Base-by-base conservation (phyloP, 208 protist species). In the Leishmania aethiopica region DNA sequence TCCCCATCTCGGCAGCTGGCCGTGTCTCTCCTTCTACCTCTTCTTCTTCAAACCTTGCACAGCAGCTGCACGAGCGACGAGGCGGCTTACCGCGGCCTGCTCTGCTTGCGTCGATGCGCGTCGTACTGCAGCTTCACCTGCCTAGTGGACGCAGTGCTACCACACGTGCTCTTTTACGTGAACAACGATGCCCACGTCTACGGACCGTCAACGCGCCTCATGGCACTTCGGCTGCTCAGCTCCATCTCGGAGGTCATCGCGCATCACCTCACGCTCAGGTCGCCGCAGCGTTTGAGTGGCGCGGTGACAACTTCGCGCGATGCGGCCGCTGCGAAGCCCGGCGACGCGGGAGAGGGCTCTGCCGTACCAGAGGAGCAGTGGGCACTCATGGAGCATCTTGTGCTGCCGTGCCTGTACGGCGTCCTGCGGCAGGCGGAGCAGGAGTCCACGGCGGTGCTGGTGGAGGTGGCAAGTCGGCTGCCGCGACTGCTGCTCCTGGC, bases 381-480 rank as follows among this genome's bases (percentile, higher is more conserved):
- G 83, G 64, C 76, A 0, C 78, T 90, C 19, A 59, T 86, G 77
- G 86, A 90, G 53, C 76, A 87, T 35, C 53, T 89, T 32, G 81
- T 87, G 42, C 77, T 94, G 25, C 84, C 81, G 3, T 87, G 79
- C 11, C 75, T 91, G 0, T 81, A 78, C 57, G 84, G 86, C 45
- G 17, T 87, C 28, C 74, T 87, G 17, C 80, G 78, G n/a, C 72
- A 79, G 42, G 71, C 73, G 17, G 84, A 80, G 62, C 77, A 84
- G 64, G 77, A 84, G 55, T 79, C 86, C 4, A 84, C 91, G 22
- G 66, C 74, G 47, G 79, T 97, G 51, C 80, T 95, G 25, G 82
- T 87, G 25, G 92, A 95, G 78, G 40, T 97, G 32, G 94, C 92
- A 0, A 74, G 80, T n/a, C 84, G 87, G 57, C 88, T 97, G n/a